Evolutionary conservation across 805 yeast species (phyloP), one percentile per base, ranked within the genome.

Genomic region (Lachancea thermotolerans): DNA sequence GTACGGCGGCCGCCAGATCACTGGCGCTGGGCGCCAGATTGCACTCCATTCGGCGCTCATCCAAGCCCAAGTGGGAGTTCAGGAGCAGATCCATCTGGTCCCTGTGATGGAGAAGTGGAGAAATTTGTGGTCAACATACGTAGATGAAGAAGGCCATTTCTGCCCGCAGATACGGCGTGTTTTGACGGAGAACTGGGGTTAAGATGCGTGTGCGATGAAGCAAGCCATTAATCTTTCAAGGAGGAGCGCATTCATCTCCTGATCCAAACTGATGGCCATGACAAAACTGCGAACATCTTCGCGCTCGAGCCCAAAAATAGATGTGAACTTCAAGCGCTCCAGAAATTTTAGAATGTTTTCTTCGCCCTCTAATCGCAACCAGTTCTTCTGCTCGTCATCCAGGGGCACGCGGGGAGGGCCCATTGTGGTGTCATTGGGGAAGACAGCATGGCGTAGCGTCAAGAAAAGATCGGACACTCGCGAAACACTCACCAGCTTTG

Each of bases 381-480:
- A 11, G 21, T 12, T 12, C 34, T 27, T 68, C 47, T 73, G 75
- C 17, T 58, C 66, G 0, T 57, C 62, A 10, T 60, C 56, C 1
- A 81, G 79, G n/a, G 65, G 60, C 2, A 62, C 53, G 17, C 73
- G 54, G 4, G 74, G 66, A 3, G 75, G 74, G 0, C 80, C 80
- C 73, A 77, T 69, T n/a, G 57, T 56, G 12, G 69, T 73, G 54
- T 76, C 78, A 21, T 58, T 59, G 2, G 81, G 79, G 47, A 75
- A 76, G n/a, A 75, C 49, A 28, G 62, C 56, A 28, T 59, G 57
- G 42, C 79, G 57, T 2, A 67, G 49, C 11, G 54, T 50, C n/a
- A 52, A 51, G 6, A 73, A 27, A 3, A 59, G 37, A 2, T 44
- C 44, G 1, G 55, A 53, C 10, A 57, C 45, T 9, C 57, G 49